phyloP scores from a whole-genome alignment of 192 early-diverging fungal genomes.

The Coemansia sp. region DNA sequence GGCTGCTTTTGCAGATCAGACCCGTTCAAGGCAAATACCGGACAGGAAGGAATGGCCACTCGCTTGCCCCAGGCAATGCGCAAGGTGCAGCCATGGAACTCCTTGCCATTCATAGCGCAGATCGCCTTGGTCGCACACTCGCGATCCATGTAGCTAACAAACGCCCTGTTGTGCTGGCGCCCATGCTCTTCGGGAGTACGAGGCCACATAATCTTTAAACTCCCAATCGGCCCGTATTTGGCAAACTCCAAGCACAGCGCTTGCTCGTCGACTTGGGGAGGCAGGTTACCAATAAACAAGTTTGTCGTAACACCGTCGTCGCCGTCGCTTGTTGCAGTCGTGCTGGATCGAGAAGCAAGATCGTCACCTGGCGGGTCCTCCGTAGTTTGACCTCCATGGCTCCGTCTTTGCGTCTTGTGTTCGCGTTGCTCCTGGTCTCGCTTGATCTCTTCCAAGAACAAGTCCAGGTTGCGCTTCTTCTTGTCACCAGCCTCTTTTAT shows the following conservation, averaged over 20 bases:
- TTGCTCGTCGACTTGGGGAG: conserved; percentile 74
- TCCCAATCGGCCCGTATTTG: conserved; percentile 81
- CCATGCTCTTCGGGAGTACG: conserved; percentile 82
- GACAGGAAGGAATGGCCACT: conserved; percentile 72
- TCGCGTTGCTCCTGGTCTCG: conserved; percentile 71
- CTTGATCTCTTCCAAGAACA: conserved; percentile 86
- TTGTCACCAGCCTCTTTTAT: conserved; percentile 28
- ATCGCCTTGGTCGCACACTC: conserved; percentile 71
- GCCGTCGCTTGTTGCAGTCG: conserved; percentile 39
- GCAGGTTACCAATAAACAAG: conserved; percentile 82
- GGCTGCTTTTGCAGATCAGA: neutral
- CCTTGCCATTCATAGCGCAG: conserved; percentile 71
- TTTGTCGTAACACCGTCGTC: conserved; percentile 83
- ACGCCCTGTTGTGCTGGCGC: conserved; percentile 79
- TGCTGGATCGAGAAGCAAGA: conserved; percentile 7
- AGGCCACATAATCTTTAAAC: conserved; percentile 97
- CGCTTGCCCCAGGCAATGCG: conserved; percentile 86
- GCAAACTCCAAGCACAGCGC: conserved; percentile 78
- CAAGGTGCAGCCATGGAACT: conserved; percentile 35
- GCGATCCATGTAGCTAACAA: conserved; percentile 90
- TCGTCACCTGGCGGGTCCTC: conserved; percentile 3
- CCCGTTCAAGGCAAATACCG: conserved; percentile 61
- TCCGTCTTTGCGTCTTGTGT: conserved; percentile 33
- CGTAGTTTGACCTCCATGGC: conserved; percentile 8
- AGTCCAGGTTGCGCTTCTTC: conserved; percentile 81